Evolutionary conservation across 1,284 basidiomycete species (phyloP), one percentile per base, ranked within the genome.

Genomic region (Termitomyces sp.): DNA sequence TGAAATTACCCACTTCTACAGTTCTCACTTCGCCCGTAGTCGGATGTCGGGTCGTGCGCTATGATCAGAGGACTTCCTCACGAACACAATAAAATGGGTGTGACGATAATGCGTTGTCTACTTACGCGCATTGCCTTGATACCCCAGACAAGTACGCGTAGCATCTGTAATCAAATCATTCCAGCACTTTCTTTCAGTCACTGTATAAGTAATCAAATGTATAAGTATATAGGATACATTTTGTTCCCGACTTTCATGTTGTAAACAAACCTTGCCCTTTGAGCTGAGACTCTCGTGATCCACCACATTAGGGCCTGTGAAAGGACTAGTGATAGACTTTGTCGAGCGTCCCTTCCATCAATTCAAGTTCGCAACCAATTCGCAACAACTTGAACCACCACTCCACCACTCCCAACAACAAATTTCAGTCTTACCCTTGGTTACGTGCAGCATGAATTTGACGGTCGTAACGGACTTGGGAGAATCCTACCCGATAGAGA

Each of bases 401-500:
- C 11, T 26, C 10, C 10, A 24, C 33, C n/a, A 24, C 10, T 9
- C 9, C 41, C 54, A 33, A 56, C 54, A 34, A 61, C 57, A 31
- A 60, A 59, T 37, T 58, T 51, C 60, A 41, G 50, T 40, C 16
- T 24, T 16, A 10, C 16, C 9, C 53, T 47, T 41, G 14, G 55
- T 49, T 49, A 31, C 21, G 24, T 46, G 48, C 48, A 69, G 56
- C 54, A 95, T 96, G 91, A 77, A 83, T 61, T 73, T 97, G 57
- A 93, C 91, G 0, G 89, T 97, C 63, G 69, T 85, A 39, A 89
- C 77, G 50, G 89, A 93, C 52, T 67, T 83, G n/a, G 93, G 92
- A 3, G 76, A 84, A 57, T 77, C 82, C 0, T 93, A 85, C 66
- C 71, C 76, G 42, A 71, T 95, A 51, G 93, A 96, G 64, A 91